Percentiles rank a stretch among this genome's conserved stretches.
These are phyloP conservation scores for Exserohilum rostratum DNA, from an alignment of 2,329 filamentous ascomycete species.

Conservation along the genomic window DNA sequence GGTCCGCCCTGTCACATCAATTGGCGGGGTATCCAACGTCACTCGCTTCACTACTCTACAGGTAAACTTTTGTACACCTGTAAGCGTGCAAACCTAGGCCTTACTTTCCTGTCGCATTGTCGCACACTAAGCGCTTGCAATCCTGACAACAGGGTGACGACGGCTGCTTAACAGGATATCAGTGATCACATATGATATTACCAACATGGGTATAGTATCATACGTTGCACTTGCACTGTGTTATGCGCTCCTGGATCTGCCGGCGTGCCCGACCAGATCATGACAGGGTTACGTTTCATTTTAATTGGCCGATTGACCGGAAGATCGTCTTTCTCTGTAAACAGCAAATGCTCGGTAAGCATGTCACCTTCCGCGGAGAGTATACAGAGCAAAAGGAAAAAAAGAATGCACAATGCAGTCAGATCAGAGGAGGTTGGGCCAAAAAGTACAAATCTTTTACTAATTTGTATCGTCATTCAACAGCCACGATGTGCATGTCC, in stretches of 20 bases:
- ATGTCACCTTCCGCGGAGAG: background rate
- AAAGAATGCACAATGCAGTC: background rate
- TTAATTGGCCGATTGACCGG: background rate
- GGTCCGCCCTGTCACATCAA: background rate
- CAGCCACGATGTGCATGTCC: no score
- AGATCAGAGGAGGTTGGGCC: no score
- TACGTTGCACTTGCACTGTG: background rate
- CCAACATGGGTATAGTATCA: background rate
- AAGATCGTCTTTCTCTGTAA: background rate
- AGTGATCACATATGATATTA: constrained; percentile 1
- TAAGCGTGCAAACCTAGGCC: background rate
- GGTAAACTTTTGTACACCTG: background rate
- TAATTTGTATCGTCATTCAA: no score
- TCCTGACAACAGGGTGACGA: background rate
- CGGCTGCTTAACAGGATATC: background rate
- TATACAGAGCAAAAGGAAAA: background rate
- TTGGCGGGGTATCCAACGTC: background rate
- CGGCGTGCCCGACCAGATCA: background rate
- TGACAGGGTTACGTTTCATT: constrained; percentile 2
- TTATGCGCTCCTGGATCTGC: background rate
- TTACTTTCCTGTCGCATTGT: background rate
- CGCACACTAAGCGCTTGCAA: background rate
- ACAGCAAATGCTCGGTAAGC: background rate
- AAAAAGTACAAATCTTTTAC: background rate
- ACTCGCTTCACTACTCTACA: background rate